Evolutionary conservation across 176 grass and related monocot genomes (phyloP).

Genomic region (Ananas comosus): DNA sequence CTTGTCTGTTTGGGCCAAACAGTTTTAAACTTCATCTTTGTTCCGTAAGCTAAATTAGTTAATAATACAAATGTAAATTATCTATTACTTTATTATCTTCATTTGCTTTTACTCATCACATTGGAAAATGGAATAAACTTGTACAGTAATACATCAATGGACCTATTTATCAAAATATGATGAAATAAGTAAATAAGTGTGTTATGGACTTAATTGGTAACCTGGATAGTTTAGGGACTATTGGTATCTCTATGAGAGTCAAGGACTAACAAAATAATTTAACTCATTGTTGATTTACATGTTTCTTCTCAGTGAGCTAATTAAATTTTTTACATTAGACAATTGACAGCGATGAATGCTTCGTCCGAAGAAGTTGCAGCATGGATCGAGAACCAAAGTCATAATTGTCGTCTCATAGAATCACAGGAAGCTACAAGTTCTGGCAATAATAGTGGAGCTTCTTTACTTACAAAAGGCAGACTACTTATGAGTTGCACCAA

Average conservation of each 20-base stretch:
- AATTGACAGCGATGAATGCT: slow-evolving; percentile 91
- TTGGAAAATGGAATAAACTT: too few relatives aligned
- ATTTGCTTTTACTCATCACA: too few relatives aligned
- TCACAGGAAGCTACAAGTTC: slow-evolving; percentile 66
- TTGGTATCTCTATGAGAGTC: too few relatives aligned
- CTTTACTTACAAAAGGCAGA: slow-evolving; percentile 27
- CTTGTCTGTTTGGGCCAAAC: too few relatives aligned
- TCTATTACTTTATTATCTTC: slow-evolving; percentile 14
- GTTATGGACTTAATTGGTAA: too few relatives aligned
- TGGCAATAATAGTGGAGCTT: slow-evolving; percentile 27
- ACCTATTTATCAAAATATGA: too few relatives aligned
- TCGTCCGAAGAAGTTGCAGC: slow-evolving; percentile 87
- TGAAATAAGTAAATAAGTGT: too few relatives aligned
- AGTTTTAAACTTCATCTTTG: not conserved
- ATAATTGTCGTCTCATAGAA: slow-evolving; percentile 33
- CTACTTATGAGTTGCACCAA: slow-evolving; percentile 32
- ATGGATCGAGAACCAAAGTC: slow-evolving; percentile 50
- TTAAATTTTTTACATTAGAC: slow-evolving; percentile 33
- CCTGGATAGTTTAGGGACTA: too few relatives aligned
- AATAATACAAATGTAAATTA: not conserved
- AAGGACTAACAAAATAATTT: too few relatives aligned
- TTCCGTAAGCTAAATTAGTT: too few relatives aligned
- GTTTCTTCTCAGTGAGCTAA: slow-evolving; percentile 1
- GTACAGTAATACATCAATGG: too few relatives aligned
- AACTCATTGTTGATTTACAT: not conserved